These are phyloP conservation scores for Candida sithepensis DNA, from an alignment of 805 yeast genomes.

Conservation along the genomic window DNA sequence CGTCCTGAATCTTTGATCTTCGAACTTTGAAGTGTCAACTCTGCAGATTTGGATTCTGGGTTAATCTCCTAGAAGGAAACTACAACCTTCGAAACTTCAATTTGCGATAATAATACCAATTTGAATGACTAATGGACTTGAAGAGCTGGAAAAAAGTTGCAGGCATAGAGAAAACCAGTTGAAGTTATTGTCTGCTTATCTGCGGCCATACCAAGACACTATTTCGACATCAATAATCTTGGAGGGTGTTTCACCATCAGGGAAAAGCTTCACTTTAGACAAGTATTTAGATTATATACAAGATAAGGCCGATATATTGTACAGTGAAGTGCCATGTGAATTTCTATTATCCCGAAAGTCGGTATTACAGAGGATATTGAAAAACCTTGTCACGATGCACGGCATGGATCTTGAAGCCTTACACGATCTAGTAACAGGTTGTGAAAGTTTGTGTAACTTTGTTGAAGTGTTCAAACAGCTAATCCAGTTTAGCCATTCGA, in stretches of 20 bases:
- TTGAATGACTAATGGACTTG: background rate
- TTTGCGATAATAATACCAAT: no score
- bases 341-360: slow-evolving; percentile 39
- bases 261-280: slow-evolving; percentile 40
- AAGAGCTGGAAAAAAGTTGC: slow-evolving; percentile 4
- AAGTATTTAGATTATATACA: slow-evolving; percentile 29
- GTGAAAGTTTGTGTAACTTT: slow-evolving; percentile 42
- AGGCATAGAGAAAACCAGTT: slow-evolving; percentile 34
- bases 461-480: slow-evolving; percentile 39
- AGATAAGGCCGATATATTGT: slow-evolving; percentile 16
- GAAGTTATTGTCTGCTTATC: slow-evolving; percentile 33
- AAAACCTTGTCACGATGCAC: slow-evolving; percentile 21
- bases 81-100: no score
- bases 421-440: slow-evolving; percentile 23
- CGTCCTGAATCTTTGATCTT: no score
- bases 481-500: slow-evolving; percentile 5
- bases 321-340: slow-evolving; percentile 40
- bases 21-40: no score
- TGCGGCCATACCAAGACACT: slow-evolving; percentile 27
- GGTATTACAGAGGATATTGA: slow-evolving; percentile 40
- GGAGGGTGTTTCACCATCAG: slow-evolving; percentile 48
- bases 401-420: slow-evolving; percentile 6
- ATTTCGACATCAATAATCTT: slow-evolving; percentile 38
- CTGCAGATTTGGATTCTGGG: no score
- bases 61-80: no score